Percentiles rank a stretch among this genome's conserved stretches.
Conservation (phyloP, 2,329 filamentous ascomycete species). For the Trichoderma lentiforme region DNA sequence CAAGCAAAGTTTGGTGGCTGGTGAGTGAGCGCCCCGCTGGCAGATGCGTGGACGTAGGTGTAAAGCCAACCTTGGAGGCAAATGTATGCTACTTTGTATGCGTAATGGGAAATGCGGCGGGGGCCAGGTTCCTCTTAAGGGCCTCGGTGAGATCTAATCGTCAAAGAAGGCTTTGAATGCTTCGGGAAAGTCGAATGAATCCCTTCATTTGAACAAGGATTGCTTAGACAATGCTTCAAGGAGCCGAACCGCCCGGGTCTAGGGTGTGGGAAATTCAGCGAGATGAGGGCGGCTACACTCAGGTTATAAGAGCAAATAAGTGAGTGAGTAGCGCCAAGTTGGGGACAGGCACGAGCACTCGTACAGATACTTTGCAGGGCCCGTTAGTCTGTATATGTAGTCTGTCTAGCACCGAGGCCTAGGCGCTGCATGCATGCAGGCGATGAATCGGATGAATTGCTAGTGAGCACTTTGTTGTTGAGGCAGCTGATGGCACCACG, state of each 20-base stretch:
- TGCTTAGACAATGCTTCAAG: constrained; percentile 12
- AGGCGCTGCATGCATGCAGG: constrained; percentile 2
- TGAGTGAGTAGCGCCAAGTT: not conserved
- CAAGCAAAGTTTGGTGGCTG: constrained; percentile 12
- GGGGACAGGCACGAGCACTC: not conserved
- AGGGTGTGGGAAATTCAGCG: constrained; percentile 16
- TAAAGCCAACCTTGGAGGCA: not conserved
- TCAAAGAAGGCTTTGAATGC: not conserved
- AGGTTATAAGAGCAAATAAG: constrained; percentile 4
- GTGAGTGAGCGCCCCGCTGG: constrained; percentile 11
- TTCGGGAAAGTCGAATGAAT: constrained; percentile 3
- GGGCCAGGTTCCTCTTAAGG: constrained; percentile 1
- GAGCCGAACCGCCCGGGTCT: constrained; percentile 5
- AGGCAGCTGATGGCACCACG: constrained; percentile 10
- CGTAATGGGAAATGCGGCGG: not conserved
- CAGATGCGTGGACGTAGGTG: not conserved
- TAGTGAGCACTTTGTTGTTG: constrained; percentile 6
- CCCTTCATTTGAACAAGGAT: constrained; percentile 13
- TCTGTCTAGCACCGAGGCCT: not conserved
- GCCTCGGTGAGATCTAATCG: not conserved
- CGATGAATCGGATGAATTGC: constrained; percentile 1
- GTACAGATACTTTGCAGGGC: constrained; percentile 3
- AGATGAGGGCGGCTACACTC: constrained; percentile 17
- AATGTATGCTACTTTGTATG: not conserved
- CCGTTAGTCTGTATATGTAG: not conserved